A percentile compares a stretch with the other conserved stretches of the same genome.
phyloP scores from a whole-genome alignment of 176 grass and related monocot species.

The Juncus inflexus region DNA sequence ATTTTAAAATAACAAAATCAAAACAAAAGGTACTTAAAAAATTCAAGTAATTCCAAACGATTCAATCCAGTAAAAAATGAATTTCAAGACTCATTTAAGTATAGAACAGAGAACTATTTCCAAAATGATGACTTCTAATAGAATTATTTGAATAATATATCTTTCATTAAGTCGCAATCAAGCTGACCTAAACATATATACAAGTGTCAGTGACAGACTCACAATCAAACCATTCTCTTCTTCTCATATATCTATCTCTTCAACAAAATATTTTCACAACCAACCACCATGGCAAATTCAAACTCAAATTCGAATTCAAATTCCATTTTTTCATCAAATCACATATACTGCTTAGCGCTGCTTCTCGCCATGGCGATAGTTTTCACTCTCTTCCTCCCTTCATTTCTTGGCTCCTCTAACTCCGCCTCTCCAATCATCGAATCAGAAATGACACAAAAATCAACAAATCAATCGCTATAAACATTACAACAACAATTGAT shows the following conservation, averaged over 20 bases:
- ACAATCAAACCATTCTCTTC: not conserved
- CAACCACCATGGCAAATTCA: slow-evolving; percentile 21
- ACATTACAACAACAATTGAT: slow-evolving; percentile 19
- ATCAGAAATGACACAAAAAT: not conserved
- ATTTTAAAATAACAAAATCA: no score
- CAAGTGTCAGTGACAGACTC: slow-evolving; percentile 6
- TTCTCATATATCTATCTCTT: slow-evolving; percentile 10
- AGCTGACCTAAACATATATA: not conserved
- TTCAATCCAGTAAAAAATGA: no score
- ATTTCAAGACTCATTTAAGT: no score
- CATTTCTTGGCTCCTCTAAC: slow-evolving; percentile 34
- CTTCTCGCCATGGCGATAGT: slow-evolving; percentile 25
- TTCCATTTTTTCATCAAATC: slow-evolving; percentile 19
- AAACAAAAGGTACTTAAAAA: no score
- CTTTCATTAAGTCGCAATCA: not conserved
- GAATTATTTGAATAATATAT: no score
- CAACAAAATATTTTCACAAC: not conserved
- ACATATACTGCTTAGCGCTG: slow-evolving; percentile 39
- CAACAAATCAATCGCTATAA: not conserved
- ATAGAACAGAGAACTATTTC: no score
- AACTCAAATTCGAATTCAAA: not conserved
- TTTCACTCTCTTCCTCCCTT: slow-evolving; percentile 30
- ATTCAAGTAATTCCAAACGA: no score
- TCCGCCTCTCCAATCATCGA: not conserved
- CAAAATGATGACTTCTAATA: no score